Conservation (phyloP, 192 early-diverging fungal genomes). For the Podila horticola region DNA sequence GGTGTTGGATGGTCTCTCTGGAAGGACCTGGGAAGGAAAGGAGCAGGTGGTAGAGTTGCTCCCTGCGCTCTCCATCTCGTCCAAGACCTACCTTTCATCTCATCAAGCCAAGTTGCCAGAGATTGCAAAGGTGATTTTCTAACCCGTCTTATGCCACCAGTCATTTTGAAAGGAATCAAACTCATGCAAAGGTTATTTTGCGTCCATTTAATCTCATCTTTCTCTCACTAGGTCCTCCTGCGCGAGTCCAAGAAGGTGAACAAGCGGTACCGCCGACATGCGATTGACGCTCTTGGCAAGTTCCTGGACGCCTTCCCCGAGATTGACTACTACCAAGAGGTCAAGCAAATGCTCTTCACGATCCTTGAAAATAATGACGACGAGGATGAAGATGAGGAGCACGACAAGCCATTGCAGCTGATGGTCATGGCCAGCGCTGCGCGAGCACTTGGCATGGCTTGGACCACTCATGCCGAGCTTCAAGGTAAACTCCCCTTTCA, state of each 20-base stretch:
- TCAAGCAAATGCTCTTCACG: conserved; percentile 63
- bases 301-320: conserved; percentile 68
- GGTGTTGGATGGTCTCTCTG: conserved; percentile 67
- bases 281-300: conserved; percentile 69
- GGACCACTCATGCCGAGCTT: conserved; percentile 40
- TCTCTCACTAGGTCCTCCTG: conserved; percentile 60
- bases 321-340: conserved; percentile 66
- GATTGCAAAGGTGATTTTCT: conserved; percentile 52
- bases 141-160: background rate
- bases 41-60: conserved; percentile 77
- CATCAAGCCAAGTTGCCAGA: conserved; percentile 46
- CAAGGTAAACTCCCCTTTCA: conserved; percentile 61
- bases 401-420: conserved; percentile 67
- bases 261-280: conserved; percentile 71
- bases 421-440: conserved; percentile 75
- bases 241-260: conserved; percentile 84
- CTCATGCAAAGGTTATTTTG: background rate
- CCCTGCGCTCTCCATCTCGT: conserved; percentile 60
- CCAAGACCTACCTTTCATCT: conserved; percentile 59
- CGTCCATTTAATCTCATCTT: background rate
- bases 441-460: conserved; percentile 71
- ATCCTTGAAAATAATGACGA: conserved; percentile 57
- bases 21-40: conserved; percentile 87
- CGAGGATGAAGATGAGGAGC: conserved; percentile 69
- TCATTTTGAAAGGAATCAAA: too few relatives aligned